phyloP scores from a whole-genome alignment of 257 asterid genomes.

The Solanum pennellii region DNA sequence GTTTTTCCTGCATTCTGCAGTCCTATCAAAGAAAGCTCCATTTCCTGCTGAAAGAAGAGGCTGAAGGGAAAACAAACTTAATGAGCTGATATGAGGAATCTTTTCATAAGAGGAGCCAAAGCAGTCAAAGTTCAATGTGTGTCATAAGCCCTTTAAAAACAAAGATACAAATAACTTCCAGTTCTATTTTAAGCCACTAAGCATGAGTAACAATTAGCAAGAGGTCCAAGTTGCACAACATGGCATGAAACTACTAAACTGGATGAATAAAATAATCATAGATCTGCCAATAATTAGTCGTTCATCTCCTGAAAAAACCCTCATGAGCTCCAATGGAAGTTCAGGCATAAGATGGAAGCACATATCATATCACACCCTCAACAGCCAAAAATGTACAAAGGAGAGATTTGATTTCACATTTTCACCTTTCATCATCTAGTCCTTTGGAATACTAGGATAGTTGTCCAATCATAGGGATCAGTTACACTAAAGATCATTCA shows the following conservation, averaged over 20 bases:
- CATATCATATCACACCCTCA: not conserved
- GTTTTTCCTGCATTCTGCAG: constrained; percentile 98
- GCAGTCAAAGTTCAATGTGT: not conserved
- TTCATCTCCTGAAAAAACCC: not conserved
- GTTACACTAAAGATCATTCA: not conserved
- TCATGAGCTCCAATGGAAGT: not conserved
- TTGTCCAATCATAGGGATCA: not conserved
- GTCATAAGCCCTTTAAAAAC: not conserved
- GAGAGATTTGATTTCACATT: not conserved
- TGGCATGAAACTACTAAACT: not conserved
- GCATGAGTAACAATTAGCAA: not conserved
- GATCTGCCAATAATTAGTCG: not conserved
- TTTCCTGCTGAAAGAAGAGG: constrained; percentile 99
- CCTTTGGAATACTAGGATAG: not conserved
- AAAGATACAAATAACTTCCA: not conserved
- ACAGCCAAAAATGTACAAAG: not conserved
- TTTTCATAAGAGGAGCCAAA: not conserved
- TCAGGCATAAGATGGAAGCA: not conserved
- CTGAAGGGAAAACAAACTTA: constrained; percentile 20
- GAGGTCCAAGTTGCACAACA: not conserved
- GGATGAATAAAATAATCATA: not conserved
- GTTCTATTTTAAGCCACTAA: not conserved
- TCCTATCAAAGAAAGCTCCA: constrained; percentile 98
- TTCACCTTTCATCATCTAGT: not conserved
- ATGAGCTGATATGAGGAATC: not conserved